phyloP scores from a whole-genome alignment of 352 stramenopile genomes.

The Phytophthora lateralis region DNA sequence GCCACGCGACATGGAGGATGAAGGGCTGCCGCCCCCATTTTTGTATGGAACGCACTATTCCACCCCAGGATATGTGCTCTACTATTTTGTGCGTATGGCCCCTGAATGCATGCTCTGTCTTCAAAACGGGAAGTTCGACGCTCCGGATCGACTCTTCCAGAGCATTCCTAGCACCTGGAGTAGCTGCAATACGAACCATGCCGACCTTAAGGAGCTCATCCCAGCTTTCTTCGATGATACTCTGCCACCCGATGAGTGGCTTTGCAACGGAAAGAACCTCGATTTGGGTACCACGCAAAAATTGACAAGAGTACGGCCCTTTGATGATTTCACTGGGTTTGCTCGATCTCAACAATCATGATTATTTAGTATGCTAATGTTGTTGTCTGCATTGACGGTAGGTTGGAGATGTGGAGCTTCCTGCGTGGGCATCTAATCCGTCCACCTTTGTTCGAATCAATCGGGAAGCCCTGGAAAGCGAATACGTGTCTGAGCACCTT shows the following conservation, averaged over 20 bases:
- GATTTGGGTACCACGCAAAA: slow-evolving; percentile 95
- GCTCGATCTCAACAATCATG: neutral
- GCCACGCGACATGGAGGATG: slow-evolving; percentile 82
- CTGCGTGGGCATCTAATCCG: slow-evolving; percentile 92
- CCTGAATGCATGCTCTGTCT: slow-evolving; percentile 96
- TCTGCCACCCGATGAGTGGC: slow-evolving; percentile 85
- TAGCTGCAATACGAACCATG: slow-evolving; percentile 83
- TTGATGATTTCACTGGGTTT: neutral
- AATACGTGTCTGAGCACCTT: slow-evolving; percentile 72
- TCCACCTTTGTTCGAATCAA: slow-evolving; percentile 79
- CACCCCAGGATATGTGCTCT: slow-evolving; percentile 95
- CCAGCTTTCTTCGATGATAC: slow-evolving; percentile 98
- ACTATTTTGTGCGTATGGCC: slow-evolving; percentile 98
- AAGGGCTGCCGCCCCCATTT: slow-evolving; percentile 92
- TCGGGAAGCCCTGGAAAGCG: slow-evolving; percentile 75
- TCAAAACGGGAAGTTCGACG: slow-evolving; percentile 98
- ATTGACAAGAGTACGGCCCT: slow-evolving; percentile 55
- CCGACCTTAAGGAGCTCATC: slow-evolving; percentile 99
- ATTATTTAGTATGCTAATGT: slow-evolving; percentile 1
- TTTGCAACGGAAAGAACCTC: slow-evolving; percentile 96
- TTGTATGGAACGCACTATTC: slow-evolving; percentile 97
- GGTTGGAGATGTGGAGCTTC: slow-evolving; percentile 95
- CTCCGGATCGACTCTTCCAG: slow-evolving; percentile 97
- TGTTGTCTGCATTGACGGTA: slow-evolving; percentile 24
- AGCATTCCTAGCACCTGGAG: slow-evolving; percentile 94